Conservation (phyloP, 176 grass and related monocot genomes). For the Cenchrus americanus region DNA sequence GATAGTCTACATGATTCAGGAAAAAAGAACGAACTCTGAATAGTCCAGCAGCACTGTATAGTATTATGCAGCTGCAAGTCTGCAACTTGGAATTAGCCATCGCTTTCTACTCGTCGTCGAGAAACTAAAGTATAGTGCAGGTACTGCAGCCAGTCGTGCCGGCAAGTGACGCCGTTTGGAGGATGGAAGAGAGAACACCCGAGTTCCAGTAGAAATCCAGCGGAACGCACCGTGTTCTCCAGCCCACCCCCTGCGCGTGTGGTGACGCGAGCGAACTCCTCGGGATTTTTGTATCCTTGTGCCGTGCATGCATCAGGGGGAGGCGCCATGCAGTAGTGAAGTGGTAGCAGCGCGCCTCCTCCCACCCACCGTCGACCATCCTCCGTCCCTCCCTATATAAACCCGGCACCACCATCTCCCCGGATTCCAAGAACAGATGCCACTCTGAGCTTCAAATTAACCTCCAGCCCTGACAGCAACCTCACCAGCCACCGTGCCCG, state of each 20-base stretch:
- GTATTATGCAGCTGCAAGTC: not conserved
- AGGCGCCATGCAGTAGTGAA: conserved; percentile 18
- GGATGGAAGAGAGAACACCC: not conserved
- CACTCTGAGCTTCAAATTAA: conserved; percentile 14
- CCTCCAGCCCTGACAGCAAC: not conserved
- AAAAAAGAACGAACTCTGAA: not conserved
- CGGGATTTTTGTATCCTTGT: not conserved
- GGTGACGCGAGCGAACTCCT: conserved; percentile 30
- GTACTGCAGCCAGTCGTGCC: not conserved
- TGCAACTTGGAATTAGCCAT: not conserved
- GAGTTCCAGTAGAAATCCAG: not conserved
- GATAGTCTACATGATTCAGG: not conserved
- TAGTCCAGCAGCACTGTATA: not conserved
- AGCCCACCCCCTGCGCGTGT: conserved; percentile 3
- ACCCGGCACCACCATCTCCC: conserved; percentile 16
- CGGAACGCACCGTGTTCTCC: not conserved
- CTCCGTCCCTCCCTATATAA: conserved; percentile 39
- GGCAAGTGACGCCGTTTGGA: conserved; percentile 10
- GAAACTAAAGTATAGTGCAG: not conserved
- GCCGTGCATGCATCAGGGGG: conserved; percentile 16
- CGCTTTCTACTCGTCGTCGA: not conserved
- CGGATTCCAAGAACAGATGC: conserved; percentile 47
- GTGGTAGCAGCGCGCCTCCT: not conserved
- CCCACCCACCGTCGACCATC: not conserved
- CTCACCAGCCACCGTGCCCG: not conserved